A percentile compares a stretch with the other conserved stretches of the same genome.
These are phyloP conservation scores for Acer negundo DNA, from an alignment of 345 rosid species.

Conservation along the genomic window DNA sequence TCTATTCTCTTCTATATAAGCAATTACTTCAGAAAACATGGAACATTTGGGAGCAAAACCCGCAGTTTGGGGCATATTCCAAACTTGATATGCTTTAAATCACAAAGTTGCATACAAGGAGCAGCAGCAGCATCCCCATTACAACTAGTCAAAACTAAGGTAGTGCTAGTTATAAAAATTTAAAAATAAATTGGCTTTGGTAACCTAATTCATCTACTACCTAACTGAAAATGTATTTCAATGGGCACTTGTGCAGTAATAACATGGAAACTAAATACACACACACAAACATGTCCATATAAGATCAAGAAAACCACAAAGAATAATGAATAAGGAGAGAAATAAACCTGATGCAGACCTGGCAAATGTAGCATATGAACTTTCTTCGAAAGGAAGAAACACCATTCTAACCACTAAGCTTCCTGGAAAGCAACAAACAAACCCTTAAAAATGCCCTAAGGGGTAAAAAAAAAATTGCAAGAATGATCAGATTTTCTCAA, in stretches of 20 bases:
- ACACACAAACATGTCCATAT: background rate
- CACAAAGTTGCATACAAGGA: background rate
- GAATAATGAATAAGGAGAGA: conserved; percentile 43
- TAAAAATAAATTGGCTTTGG: background rate
- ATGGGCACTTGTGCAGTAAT: background rate
- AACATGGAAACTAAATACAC: background rate
- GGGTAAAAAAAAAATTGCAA: background rate
- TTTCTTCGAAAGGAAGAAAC: conserved; percentile 96
- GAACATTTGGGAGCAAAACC: background rate
- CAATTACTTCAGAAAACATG: background rate
- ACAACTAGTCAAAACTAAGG: conserved; percentile 4
- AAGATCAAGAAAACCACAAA: conserved; percentile 11
- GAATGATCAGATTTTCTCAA: conserved; percentile 10
- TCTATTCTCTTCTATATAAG: background rate
- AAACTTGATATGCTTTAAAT: background rate
- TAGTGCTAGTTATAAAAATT: background rate
- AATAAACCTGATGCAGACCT: conserved; percentile 95
- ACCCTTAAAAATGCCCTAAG: conserved; percentile 16
- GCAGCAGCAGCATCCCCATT: background rate
- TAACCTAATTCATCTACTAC: background rate
- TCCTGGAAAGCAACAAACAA: conserved; percentile 45
- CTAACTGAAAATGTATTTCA: background rate
- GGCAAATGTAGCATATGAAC: conserved; percentile 92
- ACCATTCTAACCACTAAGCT: conserved; percentile 94
- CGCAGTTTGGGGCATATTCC: background rate